These are phyloP conservation scores for Amanita phalloides DNA, from an alignment of 768 basidiomycete genomes.

Conservation along the genomic window DNA sequence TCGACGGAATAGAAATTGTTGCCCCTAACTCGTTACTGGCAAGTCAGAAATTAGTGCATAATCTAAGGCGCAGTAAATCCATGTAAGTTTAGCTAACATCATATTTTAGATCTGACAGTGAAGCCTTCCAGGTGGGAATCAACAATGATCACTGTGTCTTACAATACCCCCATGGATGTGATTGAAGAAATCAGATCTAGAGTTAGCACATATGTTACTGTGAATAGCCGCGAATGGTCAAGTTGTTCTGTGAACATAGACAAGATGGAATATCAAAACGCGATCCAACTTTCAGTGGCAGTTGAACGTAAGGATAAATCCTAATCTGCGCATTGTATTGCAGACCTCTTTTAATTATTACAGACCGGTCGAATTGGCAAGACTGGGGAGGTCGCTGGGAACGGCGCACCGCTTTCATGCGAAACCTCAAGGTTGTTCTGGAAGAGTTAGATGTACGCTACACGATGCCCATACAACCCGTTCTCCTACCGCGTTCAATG, in stretches of 20 bases:
- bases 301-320: constrained; percentile 53
- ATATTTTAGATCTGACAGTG: not conserved
- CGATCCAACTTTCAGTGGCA: constrained; percentile 52
- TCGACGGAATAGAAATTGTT: constrained; percentile 72
- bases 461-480: constrained; percentile 62
- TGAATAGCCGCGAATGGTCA: constrained; percentile 69
- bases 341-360: constrained; percentile 1
- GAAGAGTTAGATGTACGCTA: constrained; percentile 71
- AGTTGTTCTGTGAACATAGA: constrained; percentile 56
- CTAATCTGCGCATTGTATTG: not conserved
- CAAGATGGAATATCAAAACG: constrained; percentile 72
- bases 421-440: constrained; percentile 53
- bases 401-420: constrained; percentile 69
- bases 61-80: constrained; percentile 62
- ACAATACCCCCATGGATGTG: constrained; percentile 59
- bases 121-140: constrained; percentile 45
- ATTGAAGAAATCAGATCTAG: constrained; percentile 56
- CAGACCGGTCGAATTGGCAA: constrained; percentile 77
- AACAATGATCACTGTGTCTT: constrained; percentile 53
- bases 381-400: constrained; percentile 79
- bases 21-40: constrained; percentile 69
- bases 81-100: constrained; percentile 34
- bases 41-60: constrained; percentile 66
- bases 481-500: constrained; percentile 33
- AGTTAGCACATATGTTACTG: constrained; percentile 45